Evolutionary conservation across 2,329 filamentous ascomycete genomes (phyloP).

Genomic region (Neophaeococcomyces aloes): DNA sequence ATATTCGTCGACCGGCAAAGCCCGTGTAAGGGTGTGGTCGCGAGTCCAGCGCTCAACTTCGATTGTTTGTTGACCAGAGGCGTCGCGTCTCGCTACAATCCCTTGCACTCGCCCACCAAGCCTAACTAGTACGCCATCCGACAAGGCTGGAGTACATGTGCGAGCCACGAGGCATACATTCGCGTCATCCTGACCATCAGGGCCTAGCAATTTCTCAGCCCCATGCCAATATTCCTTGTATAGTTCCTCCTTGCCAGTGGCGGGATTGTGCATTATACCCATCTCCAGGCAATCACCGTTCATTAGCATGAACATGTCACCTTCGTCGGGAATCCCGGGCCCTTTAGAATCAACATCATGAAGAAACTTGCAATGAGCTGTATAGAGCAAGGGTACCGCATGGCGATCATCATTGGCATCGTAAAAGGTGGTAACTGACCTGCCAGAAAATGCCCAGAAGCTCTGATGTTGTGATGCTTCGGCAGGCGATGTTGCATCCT

Average conservation of each 20-base stretch:
- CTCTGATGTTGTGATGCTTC: constrained; percentile 9
- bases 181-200: not conserved
- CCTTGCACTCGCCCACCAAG: constrained; percentile 4
- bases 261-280: constrained; percentile 19
- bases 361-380: constrained; percentile 16
- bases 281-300: constrained; percentile 21
- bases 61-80: not conserved
- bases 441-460: constrained; percentile 21
- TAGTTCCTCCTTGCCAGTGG: constrained; percentile 13
- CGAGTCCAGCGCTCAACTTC: constrained; percentile 6
- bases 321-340: constrained; percentile 17
- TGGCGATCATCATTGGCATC: constrained; percentile 1
- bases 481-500: not conserved
- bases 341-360: constrained; percentile 20
- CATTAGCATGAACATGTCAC: constrained; percentile 19
- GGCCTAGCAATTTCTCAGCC: not conserved
- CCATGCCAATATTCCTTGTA: constrained; percentile 21
- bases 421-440: constrained; percentile 12
- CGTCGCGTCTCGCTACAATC: not conserved
- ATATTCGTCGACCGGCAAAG: not conserved
- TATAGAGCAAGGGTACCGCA: constrained; percentile 13
- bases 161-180: constrained; percentile 2
- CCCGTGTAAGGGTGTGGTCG: not conserved
- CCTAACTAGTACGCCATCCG: constrained; percentile 2
- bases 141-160: not conserved